phyloP scores from a whole-genome alignment of 495 filamentous ascomycete species.

The Polyplosphaeria fusca region DNA sequence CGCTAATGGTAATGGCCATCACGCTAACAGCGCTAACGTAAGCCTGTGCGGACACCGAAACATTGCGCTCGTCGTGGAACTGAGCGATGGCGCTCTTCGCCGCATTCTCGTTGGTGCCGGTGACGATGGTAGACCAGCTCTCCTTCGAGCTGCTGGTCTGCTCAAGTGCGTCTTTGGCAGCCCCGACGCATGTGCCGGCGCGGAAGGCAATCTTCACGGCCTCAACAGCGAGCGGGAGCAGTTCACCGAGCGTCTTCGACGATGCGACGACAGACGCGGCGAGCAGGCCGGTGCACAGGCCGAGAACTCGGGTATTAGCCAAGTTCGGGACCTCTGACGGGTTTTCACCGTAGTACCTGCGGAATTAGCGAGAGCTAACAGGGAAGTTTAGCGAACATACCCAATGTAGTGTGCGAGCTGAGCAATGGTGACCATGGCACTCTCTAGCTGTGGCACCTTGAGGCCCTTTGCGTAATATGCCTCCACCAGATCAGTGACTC shows the following conservation, averaged over 20 bases:
- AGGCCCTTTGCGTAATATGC: constrained; percentile 54
- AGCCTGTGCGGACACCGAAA: constrained; percentile 58
- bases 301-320: constrained; percentile 52
- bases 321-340: constrained; percentile 46
- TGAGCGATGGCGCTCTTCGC: constrained; percentile 47
- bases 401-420: constrained; percentile 75
- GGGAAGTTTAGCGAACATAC: constrained; percentile 47
- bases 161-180: constrained; percentile 50
- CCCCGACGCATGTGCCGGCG: constrained; percentile 59
- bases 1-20: constrained; percentile 71
- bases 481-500: constrained; percentile 67
- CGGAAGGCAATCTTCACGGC: constrained; percentile 71
- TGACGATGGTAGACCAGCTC: constrained; percentile 57
- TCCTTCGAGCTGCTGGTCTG: constrained; percentile 49
- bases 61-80: constrained; percentile 57
- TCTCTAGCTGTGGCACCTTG: constrained; percentile 62
- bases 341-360: constrained; percentile 53
- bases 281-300: constrained; percentile 70
- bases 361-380: constrained; percentile 34
- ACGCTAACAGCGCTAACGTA: constrained; percentile 73
- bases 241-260: constrained; percentile 62
- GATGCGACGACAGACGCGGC: constrained; percentile 69
- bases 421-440: constrained; percentile 64
- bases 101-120: constrained; percentile 45
- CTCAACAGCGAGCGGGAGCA: constrained; percentile 66